Percentiles rank a stretch among this genome's conserved stretches.
Evolutionary conservation across 805 yeast species (phyloP).

Genomic region (Ogataea nakhonphanomensis): DNA sequence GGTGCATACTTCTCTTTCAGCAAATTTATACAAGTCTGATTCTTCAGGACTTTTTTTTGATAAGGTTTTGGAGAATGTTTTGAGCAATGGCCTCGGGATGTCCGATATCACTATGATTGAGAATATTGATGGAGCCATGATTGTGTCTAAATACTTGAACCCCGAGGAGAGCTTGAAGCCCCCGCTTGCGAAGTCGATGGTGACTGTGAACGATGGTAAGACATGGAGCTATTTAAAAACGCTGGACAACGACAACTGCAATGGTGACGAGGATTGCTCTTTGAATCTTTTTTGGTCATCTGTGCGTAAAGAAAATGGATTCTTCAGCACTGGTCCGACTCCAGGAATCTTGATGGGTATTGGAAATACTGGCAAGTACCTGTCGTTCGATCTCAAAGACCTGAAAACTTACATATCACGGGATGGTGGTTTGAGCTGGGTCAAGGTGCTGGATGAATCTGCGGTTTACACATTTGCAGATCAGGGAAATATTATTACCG

Average conservation of each 20-base stretch:
- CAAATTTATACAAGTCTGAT: conserved; percentile 49
- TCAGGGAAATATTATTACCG: conserved; percentile 68
- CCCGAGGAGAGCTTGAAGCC: conserved; percentile 28
- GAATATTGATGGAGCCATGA: conserved; percentile 59
- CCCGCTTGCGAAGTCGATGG: conserved; percentile 31
- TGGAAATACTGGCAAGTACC: conserved; percentile 74
- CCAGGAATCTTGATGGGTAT: conserved; percentile 59
- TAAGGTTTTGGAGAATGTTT: conserved; percentile 39
- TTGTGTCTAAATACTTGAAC: conserved; percentile 35
- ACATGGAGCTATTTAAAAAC: conserved; percentile 49
- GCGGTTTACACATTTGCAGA: conserved; percentile 65
- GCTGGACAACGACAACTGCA: conserved; percentile 42
- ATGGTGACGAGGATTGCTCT: conserved; percentile 46
- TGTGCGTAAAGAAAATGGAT: conserved; percentile 40
- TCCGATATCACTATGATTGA: conserved; percentile 43
- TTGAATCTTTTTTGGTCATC: conserved; percentile 37
- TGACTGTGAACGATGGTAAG: conserved; percentile 51
- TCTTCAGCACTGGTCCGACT: conserved; percentile 47
- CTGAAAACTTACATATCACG: conserved; percentile 57
- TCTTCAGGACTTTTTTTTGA: conserved; percentile 56
- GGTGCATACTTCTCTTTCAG: conserved; percentile 12
- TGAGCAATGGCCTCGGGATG: conserved; percentile 36
- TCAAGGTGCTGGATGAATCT: conserved; percentile 48
- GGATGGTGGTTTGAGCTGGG: conserved; percentile 80
- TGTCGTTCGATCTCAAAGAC: conserved; percentile 16